Evolutionary conservation across 495 filamentous ascomycete species (phyloP).

Genomic region (Massariosphaeria phaeospora): DNA sequence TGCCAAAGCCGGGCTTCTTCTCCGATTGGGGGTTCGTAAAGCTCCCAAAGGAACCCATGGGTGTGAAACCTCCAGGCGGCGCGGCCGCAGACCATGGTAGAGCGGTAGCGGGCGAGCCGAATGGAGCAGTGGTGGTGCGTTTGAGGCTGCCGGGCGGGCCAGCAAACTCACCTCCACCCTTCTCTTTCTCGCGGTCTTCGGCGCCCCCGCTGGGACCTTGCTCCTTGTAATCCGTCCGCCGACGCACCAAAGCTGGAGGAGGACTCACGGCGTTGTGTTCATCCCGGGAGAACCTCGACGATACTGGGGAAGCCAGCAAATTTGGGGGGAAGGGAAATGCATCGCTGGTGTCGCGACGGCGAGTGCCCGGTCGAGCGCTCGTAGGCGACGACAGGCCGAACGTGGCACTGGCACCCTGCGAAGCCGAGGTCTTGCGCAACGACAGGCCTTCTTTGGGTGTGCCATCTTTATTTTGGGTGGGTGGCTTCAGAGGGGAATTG

Average conservation of each 20-base stretch:
- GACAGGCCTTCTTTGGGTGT: constrained; percentile 47
- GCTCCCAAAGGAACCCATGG: constrained; percentile 82
- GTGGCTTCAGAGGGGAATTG: constrained; percentile 88
- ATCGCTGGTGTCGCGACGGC: constrained; percentile 86
- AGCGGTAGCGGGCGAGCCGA: constrained; percentile 48
- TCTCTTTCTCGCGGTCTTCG: constrained; percentile 49
- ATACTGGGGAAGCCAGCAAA: constrained; percentile 50
- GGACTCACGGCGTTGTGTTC: constrained; percentile 57
- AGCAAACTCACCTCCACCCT: constrained; percentile 43
- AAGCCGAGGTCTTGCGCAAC: constrained; percentile 73
- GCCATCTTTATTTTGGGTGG: constrained; percentile 69
- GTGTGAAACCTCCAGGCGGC: constrained; percentile 55
- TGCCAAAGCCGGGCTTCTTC: constrained; percentile 64
- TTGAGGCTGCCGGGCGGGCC: constrained; percentile 60
- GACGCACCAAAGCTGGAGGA: constrained; percentile 62
- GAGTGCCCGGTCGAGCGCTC: constrained; percentile 60
- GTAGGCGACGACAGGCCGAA: constrained; percentile 59
- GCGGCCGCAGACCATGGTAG: constrained; percentile 68
- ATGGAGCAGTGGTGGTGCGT: constrained; percentile 64
- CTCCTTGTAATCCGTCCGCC: constrained; percentile 67
- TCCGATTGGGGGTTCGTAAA: constrained; percentile 68
- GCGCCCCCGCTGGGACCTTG: constrained; percentile 33
- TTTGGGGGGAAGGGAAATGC: constrained; percentile 51
- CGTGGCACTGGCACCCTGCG: constrained; percentile 48
- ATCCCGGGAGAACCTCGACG: constrained; percentile 54